Evolutionary conservation across 1,139 yeast genomes (phyloP), one percentile per base, ranked within the genome.

Genomic region (Magnusiomyces starmeri): DNA sequence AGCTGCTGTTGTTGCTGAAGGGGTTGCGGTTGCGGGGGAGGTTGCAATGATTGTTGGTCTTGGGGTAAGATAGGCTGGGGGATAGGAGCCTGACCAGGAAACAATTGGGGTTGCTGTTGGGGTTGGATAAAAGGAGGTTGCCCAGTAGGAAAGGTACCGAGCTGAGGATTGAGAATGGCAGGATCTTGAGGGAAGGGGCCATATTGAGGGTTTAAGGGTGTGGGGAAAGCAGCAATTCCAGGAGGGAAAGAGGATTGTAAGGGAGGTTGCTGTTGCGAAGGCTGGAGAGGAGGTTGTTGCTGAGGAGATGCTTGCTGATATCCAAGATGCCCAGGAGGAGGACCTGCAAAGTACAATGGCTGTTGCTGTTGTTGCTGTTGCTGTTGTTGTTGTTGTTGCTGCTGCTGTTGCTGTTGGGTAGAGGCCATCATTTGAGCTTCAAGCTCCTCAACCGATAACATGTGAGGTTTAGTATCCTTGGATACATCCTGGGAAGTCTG

Each of bases 401-500:
- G 61, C 48, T 56, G 62, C 49, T 55, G 59, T 49, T 54, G 62
- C 45, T 50, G 58, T 34, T 52, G 62, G 65, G 34, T 67, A 41
- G 66, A 72, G 37, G 67, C 69, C 56, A 81, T 72, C 68, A 85
- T 75, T 62, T 81, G 87, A 14, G 90, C 86, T 65, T 85, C 92
- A 59, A 83, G 81, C 61, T 85, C 92, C 65, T 82, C 88, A 60
- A 85, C 72, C 16, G 90, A 82, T 59, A 82, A 71, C 46, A 82
- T 74, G 61, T 57, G 54, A 35, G 63, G 61, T 46, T 51, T 53
- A 20, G 22, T 24, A 12, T 32, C 46, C 37, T 49, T 25, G 14
- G 48, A 4, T 22, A 27, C 24, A 20, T 44, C 24, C 21, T 49
- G 61, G 41, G 50, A 60, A 46, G 44, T 52, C 58, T 25, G 60